Conservation (phyloP, 2,329 filamentous ascomycete genomes). For the Cercospora sesami region DNA sequence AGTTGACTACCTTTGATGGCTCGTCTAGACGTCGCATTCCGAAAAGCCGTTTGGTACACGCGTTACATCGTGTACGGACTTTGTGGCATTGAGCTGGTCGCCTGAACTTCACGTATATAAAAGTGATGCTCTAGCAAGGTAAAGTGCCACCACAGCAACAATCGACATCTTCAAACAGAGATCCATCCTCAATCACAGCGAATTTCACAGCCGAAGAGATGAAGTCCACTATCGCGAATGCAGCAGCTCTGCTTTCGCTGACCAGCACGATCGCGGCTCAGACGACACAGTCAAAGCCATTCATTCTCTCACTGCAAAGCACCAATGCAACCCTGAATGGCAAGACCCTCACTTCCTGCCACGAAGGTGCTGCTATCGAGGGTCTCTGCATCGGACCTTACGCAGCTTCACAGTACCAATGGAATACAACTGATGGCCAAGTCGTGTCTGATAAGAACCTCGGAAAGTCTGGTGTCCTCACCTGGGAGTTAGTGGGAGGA, state of each 20-base stretch:
- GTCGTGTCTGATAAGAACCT: conserved; percentile 29
- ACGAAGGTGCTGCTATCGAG: conserved; percentile 52
- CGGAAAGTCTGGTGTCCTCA: conserved; percentile 38
- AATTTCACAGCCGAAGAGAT: conserved; percentile 13
- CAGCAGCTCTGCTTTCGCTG: conserved; percentile 26
- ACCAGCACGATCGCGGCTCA: conserved; percentile 36
- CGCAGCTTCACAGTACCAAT: conserved; percentile 21
- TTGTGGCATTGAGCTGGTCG: conserved; percentile 2
- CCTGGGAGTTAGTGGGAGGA: conserved; percentile 36
- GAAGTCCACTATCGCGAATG: conserved; percentile 18
- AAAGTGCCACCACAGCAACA: neutral
- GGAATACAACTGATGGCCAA: conserved; percentile 28
- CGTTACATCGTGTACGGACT: neutral
- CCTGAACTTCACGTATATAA: conserved; percentile 4
- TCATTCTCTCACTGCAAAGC: conserved; percentile 46
- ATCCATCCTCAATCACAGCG: neutral
- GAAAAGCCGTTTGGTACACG: neutral
- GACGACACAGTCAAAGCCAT: conserved; percentile 44
- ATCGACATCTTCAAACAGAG: neutral
- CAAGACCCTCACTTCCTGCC: conserved; percentile 46
- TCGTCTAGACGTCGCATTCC: neutral
- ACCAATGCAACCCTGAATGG: conserved; percentile 43
- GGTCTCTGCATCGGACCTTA: conserved; percentile 43
- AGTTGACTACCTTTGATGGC: neutral
- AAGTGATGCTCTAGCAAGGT: neutral